A percentile compares a stretch with the other conserved stretches of the same genome.
phyloP scores from a whole-genome alignment of 2,329 filamentous ascomycete species.

The Phialophora tarda region DNA sequence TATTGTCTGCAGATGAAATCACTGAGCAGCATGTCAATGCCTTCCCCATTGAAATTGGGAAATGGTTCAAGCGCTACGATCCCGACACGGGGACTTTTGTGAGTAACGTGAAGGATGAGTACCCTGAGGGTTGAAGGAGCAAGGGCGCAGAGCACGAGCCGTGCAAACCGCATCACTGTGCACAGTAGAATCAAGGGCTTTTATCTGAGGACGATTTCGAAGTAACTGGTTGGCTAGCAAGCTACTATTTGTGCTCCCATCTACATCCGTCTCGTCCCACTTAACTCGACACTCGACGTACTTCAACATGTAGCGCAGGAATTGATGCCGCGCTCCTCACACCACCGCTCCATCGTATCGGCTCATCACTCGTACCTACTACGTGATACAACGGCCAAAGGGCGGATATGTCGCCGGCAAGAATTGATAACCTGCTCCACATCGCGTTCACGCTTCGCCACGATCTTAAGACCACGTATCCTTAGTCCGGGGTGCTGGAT shows the following conservation, averaged over 20 bases:
- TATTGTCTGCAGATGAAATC: conserved; percentile 61
- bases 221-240: not conserved
- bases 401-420: not conserved
- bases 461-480: not conserved
- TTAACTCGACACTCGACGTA: not conserved
- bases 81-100: conserved; percentile 69
- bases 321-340: not conserved
- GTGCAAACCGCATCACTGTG: not conserved
- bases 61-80: conserved; percentile 89
- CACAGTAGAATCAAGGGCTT: not conserved
- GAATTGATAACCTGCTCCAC: not conserved
- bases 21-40: conserved; percentile 51
- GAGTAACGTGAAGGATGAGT: conserved; percentile 81
- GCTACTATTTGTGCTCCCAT: not conserved
- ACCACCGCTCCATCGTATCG: not conserved
- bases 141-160: not conserved
- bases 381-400: not conserved
- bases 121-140: conserved; percentile 73
- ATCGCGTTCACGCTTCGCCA: not conserved
- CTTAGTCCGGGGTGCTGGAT: not conserved
- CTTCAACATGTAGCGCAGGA: not conserved
- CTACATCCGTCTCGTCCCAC: not conserved
- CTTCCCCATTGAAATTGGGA: conserved; percentile 63
- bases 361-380: not conserved
- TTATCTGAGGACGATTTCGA: not conserved